A percentile compares a stretch with the other conserved stretches of the same genome.
Evolutionary conservation across 2,329 filamentous ascomycete genomes (phyloP).

Genomic region (Beauveria sp.): DNA sequence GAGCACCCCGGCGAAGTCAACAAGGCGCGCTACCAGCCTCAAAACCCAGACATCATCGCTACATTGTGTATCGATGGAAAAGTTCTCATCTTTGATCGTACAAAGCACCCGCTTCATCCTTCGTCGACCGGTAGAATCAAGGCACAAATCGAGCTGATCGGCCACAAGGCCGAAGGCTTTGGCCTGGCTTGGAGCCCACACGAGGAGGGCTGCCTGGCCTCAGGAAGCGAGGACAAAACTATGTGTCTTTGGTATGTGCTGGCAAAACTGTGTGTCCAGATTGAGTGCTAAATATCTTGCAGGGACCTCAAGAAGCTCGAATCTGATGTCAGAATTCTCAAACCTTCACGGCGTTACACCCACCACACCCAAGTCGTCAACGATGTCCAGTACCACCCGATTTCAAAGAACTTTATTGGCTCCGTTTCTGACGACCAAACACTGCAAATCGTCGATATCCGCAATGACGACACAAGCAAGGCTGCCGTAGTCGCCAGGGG

Average conservation of each 20-base stretch:
- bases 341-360: conserved; percentile 67
- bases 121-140: conserved; percentile 56
- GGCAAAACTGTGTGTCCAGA: neutral
- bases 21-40: conserved; percentile 95
- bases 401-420: conserved; percentile 77
- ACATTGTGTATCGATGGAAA: conserved; percentile 83
- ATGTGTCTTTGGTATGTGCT: conserved; percentile 74
- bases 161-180: conserved; percentile 84
- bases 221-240: conserved; percentile 85
- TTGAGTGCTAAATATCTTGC: conserved; percentile 13
- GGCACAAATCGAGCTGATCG: conserved; percentile 76
- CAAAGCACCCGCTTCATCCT: conserved; percentile 79
- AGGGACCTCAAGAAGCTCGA: conserved; percentile 77
- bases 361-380: conserved; percentile 91
- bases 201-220: conserved; percentile 70
- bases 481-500: conserved; percentile 61
- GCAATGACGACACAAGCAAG: conserved; percentile 56
- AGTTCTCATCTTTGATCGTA: conserved; percentile 90
- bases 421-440: conserved; percentile 93
- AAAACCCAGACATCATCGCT: conserved; percentile 94
- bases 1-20: conserved; percentile 96
- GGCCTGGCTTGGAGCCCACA: conserved; percentile 90
- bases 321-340: conserved; percentile 60
- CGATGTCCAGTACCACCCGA: conserved; percentile 90
- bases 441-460: conserved; percentile 84